These are phyloP conservation scores for barrel medic (Medicago truncatula) DNA, from an alignment of 306 rosid genomes.

Conservation along the genomic window MtrunA17r5.0-ANR NC_053046.1:43635501-43636000, in stretches of 20 bases:
- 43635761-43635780: not conserved
- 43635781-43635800: not conserved
- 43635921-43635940: not conserved
- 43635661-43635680: not conserved
- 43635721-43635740: not conserved
- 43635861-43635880: not conserved
- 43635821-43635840: not conserved
- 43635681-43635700: not conserved
- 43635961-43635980: conserved; percentile 2
- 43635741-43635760: not conserved
- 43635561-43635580: not conserved
- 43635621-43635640: not conserved
- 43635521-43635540: not conserved
- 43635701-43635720: not conserved
- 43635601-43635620: not conserved
- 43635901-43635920: conserved; percentile 14
- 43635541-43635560: not conserved
- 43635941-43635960: not conserved
- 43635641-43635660: conserved; percentile 3
- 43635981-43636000: not conserved
- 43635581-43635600: conserved; percentile 8
- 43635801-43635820: conserved; percentile 5
- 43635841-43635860: not conserved
- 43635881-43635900: conserved; percentile 24
- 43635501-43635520: conserved; percentile 9